A percentile compares a stretch with the other conserved stretches of the same genome.
Evolutionary conservation across 805 yeast genomes (phyloP).

Genomic region (Sugiyamaella smithiae): DNA sequence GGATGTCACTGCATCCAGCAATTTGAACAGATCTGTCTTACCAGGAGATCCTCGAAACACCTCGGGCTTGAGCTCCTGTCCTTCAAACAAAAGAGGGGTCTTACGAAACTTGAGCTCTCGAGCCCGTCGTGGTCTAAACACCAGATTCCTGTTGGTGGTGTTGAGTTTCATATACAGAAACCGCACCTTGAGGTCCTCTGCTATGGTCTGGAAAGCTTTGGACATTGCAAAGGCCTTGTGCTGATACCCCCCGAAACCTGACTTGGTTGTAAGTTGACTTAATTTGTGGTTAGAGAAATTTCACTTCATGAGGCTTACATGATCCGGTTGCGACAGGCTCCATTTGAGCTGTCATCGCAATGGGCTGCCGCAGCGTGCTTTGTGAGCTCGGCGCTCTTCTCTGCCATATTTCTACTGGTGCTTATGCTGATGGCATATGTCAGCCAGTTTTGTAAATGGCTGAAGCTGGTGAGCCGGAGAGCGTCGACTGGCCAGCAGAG

Average conservation of each 20-base stretch:
- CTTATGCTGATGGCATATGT: constrained; percentile 27
- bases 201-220: background rate
- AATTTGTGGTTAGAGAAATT: no score
- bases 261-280: no score
- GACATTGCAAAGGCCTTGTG: no score
- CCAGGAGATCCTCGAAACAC: constrained; percentile 29
- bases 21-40: constrained; percentile 20
- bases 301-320: constrained; percentile 1
- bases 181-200: constrained; percentile 3
- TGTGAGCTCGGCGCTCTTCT: constrained; percentile 28
- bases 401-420: constrained; percentile 23
- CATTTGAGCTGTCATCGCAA: background rate
- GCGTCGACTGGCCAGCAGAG: no score
- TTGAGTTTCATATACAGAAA: constrained; percentile 15
- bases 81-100: constrained; percentile 20
- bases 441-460: constrained; percentile 5
- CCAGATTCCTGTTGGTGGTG: constrained; percentile 20
- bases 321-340: background rate
- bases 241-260: no score
- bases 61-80: constrained; percentile 23
- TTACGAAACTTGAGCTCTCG: constrained; percentile 20
- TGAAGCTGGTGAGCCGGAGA: no score
- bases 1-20: constrained; percentile 20
- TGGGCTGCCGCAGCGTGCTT: constrained; percentile 17
- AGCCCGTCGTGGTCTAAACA: constrained; percentile 28